Evolutionary conservation across 1,284 basidiomycete species (phyloP).

Genomic region (Trichosporon asahii): DNA sequence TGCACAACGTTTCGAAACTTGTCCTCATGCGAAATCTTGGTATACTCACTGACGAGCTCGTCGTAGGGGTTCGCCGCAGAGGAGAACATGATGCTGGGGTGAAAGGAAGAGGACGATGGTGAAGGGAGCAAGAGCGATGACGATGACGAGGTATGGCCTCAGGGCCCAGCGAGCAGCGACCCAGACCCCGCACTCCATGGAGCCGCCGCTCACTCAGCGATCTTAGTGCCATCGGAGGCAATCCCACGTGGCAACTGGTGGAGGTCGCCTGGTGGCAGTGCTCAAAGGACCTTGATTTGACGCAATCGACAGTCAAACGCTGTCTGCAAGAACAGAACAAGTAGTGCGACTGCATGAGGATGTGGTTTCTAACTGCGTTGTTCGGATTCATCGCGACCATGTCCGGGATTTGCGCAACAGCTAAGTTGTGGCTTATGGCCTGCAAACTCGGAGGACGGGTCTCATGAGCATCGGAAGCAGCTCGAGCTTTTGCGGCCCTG

Average conservation of each 20-base stretch:
- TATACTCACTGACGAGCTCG: constrained; percentile 80
- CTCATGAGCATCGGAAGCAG: neutral
- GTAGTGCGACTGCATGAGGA: neutral
- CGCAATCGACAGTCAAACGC: neutral
- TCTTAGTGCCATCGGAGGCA: neutral
- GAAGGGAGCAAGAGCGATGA: constrained; percentile 7
- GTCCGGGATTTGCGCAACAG: too few species aligned
- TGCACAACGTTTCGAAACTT: neutral
- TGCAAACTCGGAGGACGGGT: too few species aligned
- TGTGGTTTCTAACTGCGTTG: too few species aligned
- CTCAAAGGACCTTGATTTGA: neutral
- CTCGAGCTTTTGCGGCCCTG: neutral
- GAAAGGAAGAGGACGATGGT: neutral
- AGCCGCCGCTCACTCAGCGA: neutral
- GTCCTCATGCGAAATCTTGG: neutral
- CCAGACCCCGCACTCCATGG: neutral
- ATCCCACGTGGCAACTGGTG: neutral
- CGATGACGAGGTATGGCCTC: neutral
- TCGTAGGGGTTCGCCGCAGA: constrained; percentile 74
- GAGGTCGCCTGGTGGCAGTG: neutral
- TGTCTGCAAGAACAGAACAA: neutral
- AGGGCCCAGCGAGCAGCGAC: neutral
- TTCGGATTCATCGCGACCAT: too few species aligned
- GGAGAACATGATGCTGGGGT: constrained; percentile 50
- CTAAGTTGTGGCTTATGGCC: too few species aligned